Percentiles rank a stretch among this genome's conserved stretches.
Conservation (phyloP, 371 early-diverging fungal species). For the Mycotypha africana region DNA sequence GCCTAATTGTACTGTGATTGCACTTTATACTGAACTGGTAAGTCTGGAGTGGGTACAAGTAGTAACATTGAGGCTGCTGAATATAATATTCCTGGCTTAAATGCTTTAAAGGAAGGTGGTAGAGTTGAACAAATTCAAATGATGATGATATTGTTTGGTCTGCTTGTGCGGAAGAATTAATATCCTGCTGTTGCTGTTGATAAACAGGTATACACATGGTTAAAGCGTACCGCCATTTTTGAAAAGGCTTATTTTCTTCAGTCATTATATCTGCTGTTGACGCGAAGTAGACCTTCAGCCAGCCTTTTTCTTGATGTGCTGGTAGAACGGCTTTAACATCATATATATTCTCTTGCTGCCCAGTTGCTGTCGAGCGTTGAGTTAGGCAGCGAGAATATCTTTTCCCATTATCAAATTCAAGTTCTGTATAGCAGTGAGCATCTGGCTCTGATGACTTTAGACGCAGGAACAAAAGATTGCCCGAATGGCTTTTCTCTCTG, state of each 20-base stretch:
- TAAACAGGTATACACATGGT: slow-evolving; percentile 25
- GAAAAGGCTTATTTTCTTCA: too few relatives aligned
- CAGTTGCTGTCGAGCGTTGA: slow-evolving; percentile 15
- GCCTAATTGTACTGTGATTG: neutral
- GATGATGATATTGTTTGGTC: too few relatives aligned
- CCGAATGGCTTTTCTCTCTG: neutral
- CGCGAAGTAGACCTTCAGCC: slow-evolving; percentile 40
- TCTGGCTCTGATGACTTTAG: slow-evolving; percentile 9
- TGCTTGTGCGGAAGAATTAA: neutral
- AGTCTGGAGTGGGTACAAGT: slow-evolving; percentile 36
- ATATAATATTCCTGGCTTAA: slow-evolving; percentile 41
- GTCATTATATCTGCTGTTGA: too few relatives aligned
- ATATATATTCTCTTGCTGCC: slow-evolving; percentile 18
- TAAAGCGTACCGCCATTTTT: too few relatives aligned
- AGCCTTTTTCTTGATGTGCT: slow-evolving; percentile 22
- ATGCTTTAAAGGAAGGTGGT: slow-evolving; percentile 16
- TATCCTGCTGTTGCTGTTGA: neutral
- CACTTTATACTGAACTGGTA: slow-evolving; percentile 29
- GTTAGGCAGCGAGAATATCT: slow-evolving; percentile 26
- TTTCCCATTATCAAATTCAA: slow-evolving; percentile 19
- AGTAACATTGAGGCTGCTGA: slow-evolving; percentile 42
- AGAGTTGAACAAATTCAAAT: slow-evolving; percentile 41
- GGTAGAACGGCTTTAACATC: slow-evolving; percentile 42
- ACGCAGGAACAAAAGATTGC: slow-evolving; percentile 4
- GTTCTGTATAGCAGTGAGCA: slow-evolving; percentile 30